These are phyloP conservation scores for Candida incommunis DNA, from an alignment of 805 yeast genomes.

Conservation along the genomic window DNA sequence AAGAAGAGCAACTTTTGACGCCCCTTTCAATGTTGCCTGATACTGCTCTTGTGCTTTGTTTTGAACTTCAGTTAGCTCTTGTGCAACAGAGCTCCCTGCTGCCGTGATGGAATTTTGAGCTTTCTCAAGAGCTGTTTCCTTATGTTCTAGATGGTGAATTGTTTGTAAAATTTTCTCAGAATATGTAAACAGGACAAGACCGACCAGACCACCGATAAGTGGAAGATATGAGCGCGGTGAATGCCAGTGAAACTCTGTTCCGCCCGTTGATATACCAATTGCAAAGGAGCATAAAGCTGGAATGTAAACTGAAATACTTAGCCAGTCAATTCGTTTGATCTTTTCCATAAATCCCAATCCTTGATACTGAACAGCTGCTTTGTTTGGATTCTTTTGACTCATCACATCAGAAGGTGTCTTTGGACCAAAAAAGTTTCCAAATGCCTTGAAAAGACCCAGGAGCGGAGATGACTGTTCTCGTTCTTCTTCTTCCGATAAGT, in stretches of 20 bases:
- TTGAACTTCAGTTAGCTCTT: background rate
- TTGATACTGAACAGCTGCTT: background rate
- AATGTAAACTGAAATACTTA: background rate
- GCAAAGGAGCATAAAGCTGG: background rate
- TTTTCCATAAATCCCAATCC: background rate
- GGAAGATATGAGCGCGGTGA: background rate
- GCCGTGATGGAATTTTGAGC: background rate
- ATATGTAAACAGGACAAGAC: background rate
- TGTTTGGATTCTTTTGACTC: background rate
- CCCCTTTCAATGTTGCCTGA: background rate
- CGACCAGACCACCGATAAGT: background rate
- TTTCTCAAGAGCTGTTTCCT: background rate
- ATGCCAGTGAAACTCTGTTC: background rate
- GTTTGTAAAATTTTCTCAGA: background rate
- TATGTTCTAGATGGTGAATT: background rate
- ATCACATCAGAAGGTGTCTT: background rate
- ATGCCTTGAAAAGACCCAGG: background rate
- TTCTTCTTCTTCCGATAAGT: background rate
- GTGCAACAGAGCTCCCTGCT: background rate
- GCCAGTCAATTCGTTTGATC: background rate
- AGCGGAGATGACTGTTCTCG: background rate
- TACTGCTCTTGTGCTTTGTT: slow-evolving; percentile 1
- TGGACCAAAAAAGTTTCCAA: background rate
- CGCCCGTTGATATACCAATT: background rate
- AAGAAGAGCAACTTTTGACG: background rate